Base-by-base conservation (phyloP, 1,284 basidiomycete genomes). In the Agaricales sp. region DNA sequence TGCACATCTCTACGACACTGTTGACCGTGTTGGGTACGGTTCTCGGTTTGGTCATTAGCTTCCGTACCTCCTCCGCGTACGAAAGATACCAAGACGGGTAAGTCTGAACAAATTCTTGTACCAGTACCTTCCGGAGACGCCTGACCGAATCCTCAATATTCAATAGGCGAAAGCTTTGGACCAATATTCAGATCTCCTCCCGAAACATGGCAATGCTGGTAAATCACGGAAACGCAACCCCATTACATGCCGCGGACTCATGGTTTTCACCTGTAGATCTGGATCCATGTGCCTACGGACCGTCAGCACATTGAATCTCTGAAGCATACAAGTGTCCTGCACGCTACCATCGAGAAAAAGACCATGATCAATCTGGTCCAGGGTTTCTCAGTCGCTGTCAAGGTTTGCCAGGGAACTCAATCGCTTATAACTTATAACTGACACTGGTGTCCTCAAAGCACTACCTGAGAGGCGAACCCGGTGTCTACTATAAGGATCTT, bases 321-420 rank as follows among this genome's bases (percentile, higher is more conserved):
- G 21, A 53, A 59, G 50, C 63, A 64, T 23, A 61, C 66, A 53
- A 72, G 70, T 2, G 59, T 57, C 8, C 64, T 79, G 22, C 67
- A 76, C 56, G 70, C 71, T 20, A 63, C 77, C 1, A 74, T 86
- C 26, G 84, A 88, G 65, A 87, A 86, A 65, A 82, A 80, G 63
- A 78, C 78, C 6, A 80, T 86, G 71, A 73, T 87, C 51, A 82
- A 84, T 60, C 64, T 88, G 52, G 77, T 76, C 21, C 75, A 84
- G 61, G 83, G 77, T 1, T 85, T 75, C 55, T 70, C 77, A 3
- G 78, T 81, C 3, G 63, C 80, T 4, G 71, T 80, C 35, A 82
- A 82, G 69, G 76, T 77, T n/a, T 35, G n/a, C 30, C 54, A 8
- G 56, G 44, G 39, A 21, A 4, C 21, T 24, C 23, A 4, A 26